Conservation (phyloP, 768 basidiomycete species). For the Naganishia antarctica region DNA sequence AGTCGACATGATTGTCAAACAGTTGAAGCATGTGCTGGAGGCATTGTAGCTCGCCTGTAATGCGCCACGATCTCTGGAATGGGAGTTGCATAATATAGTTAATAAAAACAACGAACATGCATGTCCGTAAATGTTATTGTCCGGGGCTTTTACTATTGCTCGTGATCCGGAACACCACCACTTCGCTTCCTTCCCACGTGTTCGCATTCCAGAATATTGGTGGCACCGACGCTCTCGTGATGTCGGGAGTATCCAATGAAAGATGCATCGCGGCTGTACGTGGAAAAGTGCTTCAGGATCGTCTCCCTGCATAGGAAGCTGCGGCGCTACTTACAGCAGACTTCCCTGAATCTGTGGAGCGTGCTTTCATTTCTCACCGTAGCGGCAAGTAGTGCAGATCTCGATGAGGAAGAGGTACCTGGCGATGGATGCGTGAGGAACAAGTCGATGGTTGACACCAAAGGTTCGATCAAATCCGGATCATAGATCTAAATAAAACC, state of each 20-base stretch:
- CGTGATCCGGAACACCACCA: constrained; percentile 14
- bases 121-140: background rate
- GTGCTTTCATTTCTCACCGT: constrained; percentile 44
- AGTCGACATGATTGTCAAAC: constrained; percentile 58
- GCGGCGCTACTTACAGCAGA: constrained; percentile 33
- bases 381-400: constrained; percentile 39
- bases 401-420: background rate
- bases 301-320: background rate
- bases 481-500: constrained; percentile 48
- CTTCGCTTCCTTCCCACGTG: constrained; percentile 28
- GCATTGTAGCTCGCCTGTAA: background rate
- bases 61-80: no score
- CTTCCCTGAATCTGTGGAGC: constrained; percentile 32
- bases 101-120: background rate
- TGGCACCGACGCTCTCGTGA: constrained; percentile 1
- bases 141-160: no score
- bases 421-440: constrained; percentile 28
- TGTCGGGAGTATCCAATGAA: background rate
- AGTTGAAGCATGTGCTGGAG: constrained; percentile 22
- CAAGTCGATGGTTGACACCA: constrained; percentile 34
- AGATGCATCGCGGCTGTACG: background rate
- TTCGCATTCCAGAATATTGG: constrained; percentile 29
- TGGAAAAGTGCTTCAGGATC: background rate
- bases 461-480: constrained; percentile 40
- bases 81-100: no score